Base-by-base conservation (phyloP, 208 protist genomes). In the Trypanosomatidae sp. region DNA sequence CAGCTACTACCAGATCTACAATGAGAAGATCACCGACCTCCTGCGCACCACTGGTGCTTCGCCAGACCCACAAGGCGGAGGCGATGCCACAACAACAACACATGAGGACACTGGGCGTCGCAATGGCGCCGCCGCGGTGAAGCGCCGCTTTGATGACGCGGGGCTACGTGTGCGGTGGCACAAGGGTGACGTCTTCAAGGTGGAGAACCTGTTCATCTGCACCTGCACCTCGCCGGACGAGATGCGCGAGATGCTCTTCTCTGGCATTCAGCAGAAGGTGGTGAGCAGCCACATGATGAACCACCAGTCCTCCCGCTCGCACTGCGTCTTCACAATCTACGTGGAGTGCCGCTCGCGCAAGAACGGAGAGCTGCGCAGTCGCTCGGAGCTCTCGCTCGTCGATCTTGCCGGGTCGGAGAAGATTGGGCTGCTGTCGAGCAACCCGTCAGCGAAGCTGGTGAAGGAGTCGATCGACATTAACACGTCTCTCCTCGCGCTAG, bases 401-500 rank as follows among this genome's bases (percentile, higher is more conserved):
- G 95, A 98, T 66, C 71, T 98, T 3, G 95, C 95, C 0, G 95
- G 95, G 7, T 98, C 95, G 6, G 95, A 98, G 68, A 94, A 93
- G 77, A 82, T 97, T 12, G 69, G 73, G 13, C 62, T 87, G 55
- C 71, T 97, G 15, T 64, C 87, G 1, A 69, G 62, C 36, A 81
- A 88, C 73, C 88, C 91, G 0, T 81, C 74, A 1, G 65, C 81
- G 10, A 83, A 79, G 67, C 76, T 96, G 10, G 66, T 91, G n/a
- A 81, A 87, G 73, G 91, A 97, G 70, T 95, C 91, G 65, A 92
- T 96, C 56, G 92, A 97, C 25, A 98, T 98, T 77, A 98, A 98
- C 80, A 86, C 89, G 3, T 98, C 94, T 1, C 82, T 98, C 47
- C 86, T 97, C 36, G 84, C 94, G 4, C 77, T 98, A 1, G 92